Evolutionary conservation across 73 alveolate genomes (phyloP).

Genomic region (Paramecium primaurelia): DNA sequence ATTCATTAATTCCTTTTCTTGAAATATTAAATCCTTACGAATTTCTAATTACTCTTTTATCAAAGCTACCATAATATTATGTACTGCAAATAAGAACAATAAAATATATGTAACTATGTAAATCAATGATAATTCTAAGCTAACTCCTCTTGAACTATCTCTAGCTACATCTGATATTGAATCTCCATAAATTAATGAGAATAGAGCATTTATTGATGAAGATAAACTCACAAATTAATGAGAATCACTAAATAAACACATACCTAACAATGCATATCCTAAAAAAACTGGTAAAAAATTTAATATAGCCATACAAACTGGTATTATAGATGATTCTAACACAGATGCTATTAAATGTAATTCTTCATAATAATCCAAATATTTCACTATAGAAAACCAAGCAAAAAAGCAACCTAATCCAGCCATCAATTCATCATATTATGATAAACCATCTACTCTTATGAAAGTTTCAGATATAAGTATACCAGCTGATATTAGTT

Average conservation of each 20-base stretch:
- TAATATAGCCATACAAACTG: constrained; percentile 63
- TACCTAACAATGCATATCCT: constrained; percentile 70
- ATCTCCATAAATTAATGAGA: constrained; percentile 72
- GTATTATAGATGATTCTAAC: constrained; percentile 62
- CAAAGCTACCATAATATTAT: constrained; percentile 29
- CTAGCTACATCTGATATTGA: constrained; percentile 64
- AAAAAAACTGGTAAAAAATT: constrained; percentile 69
- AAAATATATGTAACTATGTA: neutral
- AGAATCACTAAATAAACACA: constrained; percentile 71
- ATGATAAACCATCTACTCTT: constrained; percentile 56
- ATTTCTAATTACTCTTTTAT: constrained; percentile 36
- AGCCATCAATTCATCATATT: constrained; percentile 57
- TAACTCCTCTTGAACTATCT: neutral
- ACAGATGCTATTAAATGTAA: constrained; percentile 63
- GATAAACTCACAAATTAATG: constrained; percentile 63
- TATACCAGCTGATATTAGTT: constrained; percentile 65
- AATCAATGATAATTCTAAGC: neutral
- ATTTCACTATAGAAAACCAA: constrained; percentile 65
- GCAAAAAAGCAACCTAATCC: constrained; percentile 69
- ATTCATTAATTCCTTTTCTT: constrained; percentile 13
- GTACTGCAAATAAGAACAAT: constrained; percentile 8
- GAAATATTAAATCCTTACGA: neutral
- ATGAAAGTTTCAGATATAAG: constrained; percentile 65
- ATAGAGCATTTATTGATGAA: constrained; percentile 63
- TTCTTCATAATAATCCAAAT: constrained; percentile 68